These are phyloP conservation scores for Phytophthora multivora DNA, from an alignment of 352 stramenopile genomes.

Conservation along the genomic window DNA sequence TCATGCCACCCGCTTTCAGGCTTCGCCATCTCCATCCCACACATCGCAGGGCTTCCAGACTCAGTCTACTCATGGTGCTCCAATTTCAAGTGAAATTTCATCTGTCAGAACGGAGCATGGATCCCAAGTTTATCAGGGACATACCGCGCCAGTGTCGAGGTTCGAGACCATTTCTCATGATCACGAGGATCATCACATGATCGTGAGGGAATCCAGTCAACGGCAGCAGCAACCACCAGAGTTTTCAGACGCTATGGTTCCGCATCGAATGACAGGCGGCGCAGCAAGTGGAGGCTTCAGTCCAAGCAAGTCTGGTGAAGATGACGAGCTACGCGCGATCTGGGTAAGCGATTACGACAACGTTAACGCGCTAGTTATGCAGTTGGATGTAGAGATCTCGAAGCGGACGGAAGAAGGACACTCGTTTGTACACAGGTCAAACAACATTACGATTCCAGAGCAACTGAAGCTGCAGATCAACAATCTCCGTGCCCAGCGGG, in stretches of 20 bases:
- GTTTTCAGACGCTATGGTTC: constrained; percentile 27
- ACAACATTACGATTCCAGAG: constrained; percentile 53
- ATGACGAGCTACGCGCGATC: constrained; percentile 40
- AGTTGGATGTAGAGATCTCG: constrained; percentile 32
- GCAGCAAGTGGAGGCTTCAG: constrained; percentile 15
- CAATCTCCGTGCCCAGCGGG: constrained; percentile 34
- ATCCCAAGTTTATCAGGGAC: constrained; percentile 19
- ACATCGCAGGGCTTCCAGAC: constrained; percentile 7
- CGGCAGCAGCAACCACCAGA: constrained; percentile 17
- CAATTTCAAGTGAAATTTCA: constrained; percentile 13
- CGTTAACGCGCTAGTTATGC: constrained; percentile 39
- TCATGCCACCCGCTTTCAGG: constrained; percentile 15
- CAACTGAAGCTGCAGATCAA: constrained; percentile 50
- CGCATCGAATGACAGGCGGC: constrained; percentile 9
- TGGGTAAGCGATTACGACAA: constrained; percentile 47
- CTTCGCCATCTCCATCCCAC: constrained; percentile 2
- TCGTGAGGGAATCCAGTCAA: constrained; percentile 32
- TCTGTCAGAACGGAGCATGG: constrained; percentile 6
- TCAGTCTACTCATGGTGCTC: constrained; percentile 1
- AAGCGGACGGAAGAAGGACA: constrained; percentile 37
- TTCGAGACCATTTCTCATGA: constrained; percentile 36
- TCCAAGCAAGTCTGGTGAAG: constrained; percentile 23
- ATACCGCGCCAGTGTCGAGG: constrained; percentile 8
- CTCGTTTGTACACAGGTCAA: constrained; percentile 41
- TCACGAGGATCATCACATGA: constrained; percentile 21